Evolutionary conservation across 2,329 filamentous ascomycete species (phyloP), one percentile per base, ranked within the genome.

Genomic region (Malbranchea cinnamomea): DNA sequence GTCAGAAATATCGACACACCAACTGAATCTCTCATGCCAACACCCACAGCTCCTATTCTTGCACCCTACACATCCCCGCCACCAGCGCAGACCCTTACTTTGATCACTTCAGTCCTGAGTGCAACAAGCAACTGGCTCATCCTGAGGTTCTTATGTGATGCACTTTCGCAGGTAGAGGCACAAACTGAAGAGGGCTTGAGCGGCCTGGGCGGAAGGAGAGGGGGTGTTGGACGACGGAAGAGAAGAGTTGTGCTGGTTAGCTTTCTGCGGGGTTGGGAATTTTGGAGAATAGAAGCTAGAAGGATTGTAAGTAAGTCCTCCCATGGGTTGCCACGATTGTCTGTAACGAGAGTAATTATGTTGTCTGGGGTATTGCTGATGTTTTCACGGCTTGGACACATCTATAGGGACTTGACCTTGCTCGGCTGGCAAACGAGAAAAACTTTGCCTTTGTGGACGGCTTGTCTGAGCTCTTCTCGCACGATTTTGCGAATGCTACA

Each of bases 391-490:
- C 10, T 22, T 22, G 18, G 13, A 10, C 12, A 2, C 7, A 2
- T 28, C n/a, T 13, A n/a, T 26, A 78, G 68, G 80, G 79, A 2
- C 47, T 89, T 28, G 81, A 91, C 53, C 59, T 89, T 29, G 68
- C 76, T 11, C 63, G 63, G 4, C 51, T 76, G 4, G 53, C 57
- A 31, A 61, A 62, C 20, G 66, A 68, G 37, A 67, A 67, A 18
- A 67, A 65, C 30, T 77, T 92, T 43, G 57, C 61, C 24, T 87
- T 83, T 42, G 64, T 92, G 18, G 83, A 93, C 53, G 81, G 80
- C 12, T 57, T 89, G 34, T 68, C 64, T 12, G 62, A 62, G 15
- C 47, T 81, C 15, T 78, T 71, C 41, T 44, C 38, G 7, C 38
- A 43, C n/a, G 17, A n/a, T n/a, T n/a, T n/a, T n/a, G n/a, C n/a